Percentiles rank a stretch among this genome's conserved stretches.
phyloP scores from a whole-genome alignment of 1,284 basidiomycete species.

The Macrocystidia cucumis region DNA sequence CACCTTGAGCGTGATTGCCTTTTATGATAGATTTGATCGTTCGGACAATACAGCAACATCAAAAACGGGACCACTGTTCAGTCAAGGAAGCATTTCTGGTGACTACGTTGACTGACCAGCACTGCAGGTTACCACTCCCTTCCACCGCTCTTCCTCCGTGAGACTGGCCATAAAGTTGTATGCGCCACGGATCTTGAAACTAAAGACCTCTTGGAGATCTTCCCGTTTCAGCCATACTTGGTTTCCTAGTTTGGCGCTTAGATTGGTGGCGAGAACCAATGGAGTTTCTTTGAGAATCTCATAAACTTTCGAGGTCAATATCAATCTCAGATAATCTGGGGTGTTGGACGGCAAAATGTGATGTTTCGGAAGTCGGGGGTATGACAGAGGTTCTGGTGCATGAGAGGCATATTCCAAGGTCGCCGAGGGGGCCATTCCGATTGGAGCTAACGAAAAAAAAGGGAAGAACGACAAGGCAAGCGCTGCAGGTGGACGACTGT shows the following conservation, averaged over 20 bases:
- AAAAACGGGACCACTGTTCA: too few species aligned
- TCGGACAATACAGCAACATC: not conserved
- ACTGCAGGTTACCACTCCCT: constrained; percentile 96
- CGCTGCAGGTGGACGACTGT: too few species aligned
- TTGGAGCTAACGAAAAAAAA: too few species aligned
- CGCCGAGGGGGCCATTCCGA: constrained; percentile 41
- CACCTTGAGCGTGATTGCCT: constrained; percentile 99
- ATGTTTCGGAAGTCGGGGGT: constrained; percentile 63
- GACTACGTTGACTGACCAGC: constrained; percentile 77
- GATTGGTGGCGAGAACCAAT: constrained; percentile 78
- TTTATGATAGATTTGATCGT: constrained; percentile 8
- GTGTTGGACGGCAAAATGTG: constrained; percentile 61
- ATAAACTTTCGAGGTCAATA: constrained; percentile 92
- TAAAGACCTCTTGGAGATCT: constrained; percentile 95
- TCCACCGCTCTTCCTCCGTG: constrained; percentile 86
- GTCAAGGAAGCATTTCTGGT: too few species aligned
- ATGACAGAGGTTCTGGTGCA: constrained; percentile 55
- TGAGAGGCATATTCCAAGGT: constrained; percentile 63
- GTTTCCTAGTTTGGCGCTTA: constrained; percentile 86
- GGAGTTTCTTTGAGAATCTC: constrained; percentile 92
- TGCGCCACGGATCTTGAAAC: constrained; percentile 97
- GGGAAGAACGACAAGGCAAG: too few species aligned
- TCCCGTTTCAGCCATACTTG: constrained; percentile 94
- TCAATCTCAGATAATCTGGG: constrained; percentile 92
- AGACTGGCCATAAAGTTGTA: constrained; percentile 98